These are phyloP conservation scores for Wickerhamiella domercqiae DNA, from an alignment of 805 yeast genomes.

Conservation along the genomic window DNA sequence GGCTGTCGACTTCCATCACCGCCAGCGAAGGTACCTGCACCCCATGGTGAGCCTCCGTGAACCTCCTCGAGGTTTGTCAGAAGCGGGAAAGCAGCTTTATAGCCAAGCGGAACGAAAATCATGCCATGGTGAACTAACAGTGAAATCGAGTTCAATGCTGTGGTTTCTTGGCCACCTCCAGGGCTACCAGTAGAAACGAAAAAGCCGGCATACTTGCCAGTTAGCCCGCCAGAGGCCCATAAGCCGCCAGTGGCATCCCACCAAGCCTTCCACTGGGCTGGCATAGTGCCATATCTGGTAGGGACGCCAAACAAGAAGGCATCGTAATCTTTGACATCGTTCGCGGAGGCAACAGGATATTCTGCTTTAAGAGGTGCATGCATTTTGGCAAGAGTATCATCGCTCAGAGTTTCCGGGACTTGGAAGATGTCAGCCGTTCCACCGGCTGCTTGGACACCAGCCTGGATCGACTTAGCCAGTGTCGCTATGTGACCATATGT, in stretches of 20 bases:
- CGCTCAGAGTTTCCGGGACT: slow-evolving; percentile 61
- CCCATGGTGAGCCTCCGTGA: slow-evolving; percentile 80
- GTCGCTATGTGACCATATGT: slow-evolving; percentile 62
- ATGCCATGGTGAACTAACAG: slow-evolving; percentile 63
- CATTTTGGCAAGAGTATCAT: slow-evolving; percentile 43
- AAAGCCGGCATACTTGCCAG: slow-evolving; percentile 60
- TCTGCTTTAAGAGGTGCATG: slow-evolving; percentile 40
- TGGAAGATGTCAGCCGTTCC: slow-evolving; percentile 58
- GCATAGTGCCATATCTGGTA: slow-evolving; percentile 60
- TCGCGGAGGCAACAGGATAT: slow-evolving; percentile 42
- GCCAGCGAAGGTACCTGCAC: slow-evolving; percentile 68
- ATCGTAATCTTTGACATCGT: slow-evolving; percentile 46
- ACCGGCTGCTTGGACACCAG: slow-evolving; percentile 58
- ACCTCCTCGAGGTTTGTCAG: slow-evolving; percentile 45
- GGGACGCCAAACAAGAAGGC: slow-evolving; percentile 68
- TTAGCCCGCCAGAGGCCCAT: slow-evolving; percentile 56
- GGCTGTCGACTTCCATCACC: slow-evolving; percentile 64
- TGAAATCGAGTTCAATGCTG: slow-evolving; percentile 43
- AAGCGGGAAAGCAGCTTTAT: slow-evolving; percentile 39
- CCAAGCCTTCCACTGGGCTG: slow-evolving; percentile 62
- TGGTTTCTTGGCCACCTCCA: slow-evolving; percentile 70
- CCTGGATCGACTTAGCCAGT: slow-evolving; percentile 52
- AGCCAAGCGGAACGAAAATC: slow-evolving; percentile 65
- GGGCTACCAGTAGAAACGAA: slow-evolving; percentile 57
- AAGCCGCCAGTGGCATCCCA: slow-evolving; percentile 66